phyloP scores from a whole-genome alignment of 768 basidiomycete species.

The Megacollybia marginata region DNA sequence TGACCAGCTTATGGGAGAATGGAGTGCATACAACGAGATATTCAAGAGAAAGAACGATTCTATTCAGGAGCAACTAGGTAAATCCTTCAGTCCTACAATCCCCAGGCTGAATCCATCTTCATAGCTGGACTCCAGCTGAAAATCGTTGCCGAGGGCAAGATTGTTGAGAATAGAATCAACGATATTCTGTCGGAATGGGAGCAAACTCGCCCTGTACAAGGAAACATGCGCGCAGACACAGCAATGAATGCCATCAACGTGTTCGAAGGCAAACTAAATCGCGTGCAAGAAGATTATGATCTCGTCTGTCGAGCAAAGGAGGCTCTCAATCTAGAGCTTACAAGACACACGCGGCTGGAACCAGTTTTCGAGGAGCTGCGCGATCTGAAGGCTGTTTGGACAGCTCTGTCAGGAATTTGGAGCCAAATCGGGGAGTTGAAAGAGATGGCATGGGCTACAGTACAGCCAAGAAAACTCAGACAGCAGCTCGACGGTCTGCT shows the following conservation, averaged over 20 bases:
- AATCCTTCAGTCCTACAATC: conserved; percentile 11
- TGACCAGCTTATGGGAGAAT: conserved; percentile 95
- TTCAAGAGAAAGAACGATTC: conserved; percentile 96
- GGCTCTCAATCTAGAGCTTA: conserved; percentile 88
- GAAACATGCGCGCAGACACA: conserved; percentile 90
- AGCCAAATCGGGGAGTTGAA: conserved; percentile 83
- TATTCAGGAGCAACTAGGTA: conserved; percentile 96
- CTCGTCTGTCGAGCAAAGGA: conserved; percentile 95
- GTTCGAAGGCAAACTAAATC: conserved; percentile 85
- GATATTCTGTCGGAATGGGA: conserved; percentile 94
- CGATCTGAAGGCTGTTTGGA: conserved; percentile 98
- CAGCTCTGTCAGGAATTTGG: conserved; percentile 96
- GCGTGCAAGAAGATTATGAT: conserved; percentile 92
- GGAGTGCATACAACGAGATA: conserved; percentile 98
- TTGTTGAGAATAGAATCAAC: conserved; percentile 91
- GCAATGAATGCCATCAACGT: conserved; percentile 95
- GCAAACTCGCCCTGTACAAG: conserved; percentile 91
- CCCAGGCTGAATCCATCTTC: background rate
- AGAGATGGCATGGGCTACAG: conserved; percentile 84
- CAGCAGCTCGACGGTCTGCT: conserved; percentile 90
- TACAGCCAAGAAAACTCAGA: conserved; percentile 91
- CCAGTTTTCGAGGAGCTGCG: conserved; percentile 93
- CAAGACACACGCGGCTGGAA: conserved; percentile 82
- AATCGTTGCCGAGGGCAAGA: conserved; percentile 99
- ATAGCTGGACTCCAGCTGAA: conserved; percentile 95